phyloP scores from a whole-genome alignment of 305 asterid species.

The Solanum hybrid region DNA sequence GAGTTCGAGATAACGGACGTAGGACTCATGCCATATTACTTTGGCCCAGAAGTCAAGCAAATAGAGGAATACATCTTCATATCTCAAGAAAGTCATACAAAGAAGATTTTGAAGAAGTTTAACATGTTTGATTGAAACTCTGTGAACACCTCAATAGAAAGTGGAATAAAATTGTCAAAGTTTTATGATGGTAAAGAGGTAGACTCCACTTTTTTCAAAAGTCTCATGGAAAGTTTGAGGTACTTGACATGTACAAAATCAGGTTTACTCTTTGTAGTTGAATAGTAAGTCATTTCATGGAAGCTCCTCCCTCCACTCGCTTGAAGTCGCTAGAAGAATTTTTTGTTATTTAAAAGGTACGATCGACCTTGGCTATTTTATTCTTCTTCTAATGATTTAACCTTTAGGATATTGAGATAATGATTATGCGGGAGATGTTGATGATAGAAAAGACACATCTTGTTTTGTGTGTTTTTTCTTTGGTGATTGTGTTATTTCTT shows the following conservation, averaged over 20 bases:
- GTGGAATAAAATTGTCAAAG: neutral
- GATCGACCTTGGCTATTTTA: neutral
- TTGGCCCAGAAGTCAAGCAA: neutral
- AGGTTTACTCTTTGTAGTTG: neutral
- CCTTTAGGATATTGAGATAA: neutral
- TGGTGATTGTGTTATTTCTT: neutral
- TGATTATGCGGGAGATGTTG: neutral
- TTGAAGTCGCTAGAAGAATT: neutral
- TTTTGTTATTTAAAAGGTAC: neutral
- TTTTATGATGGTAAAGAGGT: neutral
- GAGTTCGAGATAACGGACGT: no score
- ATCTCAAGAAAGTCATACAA: neutral
- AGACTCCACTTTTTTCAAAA: neutral
- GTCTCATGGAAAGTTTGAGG: neutral
- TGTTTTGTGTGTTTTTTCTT: no score
- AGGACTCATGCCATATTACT: neutral
- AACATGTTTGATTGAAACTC: neutral
- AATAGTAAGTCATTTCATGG: neutral
- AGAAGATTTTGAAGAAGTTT: neutral
- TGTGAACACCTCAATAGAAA: neutral
- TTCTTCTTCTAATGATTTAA: neutral
- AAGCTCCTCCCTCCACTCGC: neutral
- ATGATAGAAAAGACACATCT: neutral
- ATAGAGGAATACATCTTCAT: neutral
- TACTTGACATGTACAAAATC: neutral